These are phyloP conservation scores for Yamadazyma kanchanaburiensis DNA, from an alignment of 1,139 yeast genomes.

Conservation along the genomic window DNA sequence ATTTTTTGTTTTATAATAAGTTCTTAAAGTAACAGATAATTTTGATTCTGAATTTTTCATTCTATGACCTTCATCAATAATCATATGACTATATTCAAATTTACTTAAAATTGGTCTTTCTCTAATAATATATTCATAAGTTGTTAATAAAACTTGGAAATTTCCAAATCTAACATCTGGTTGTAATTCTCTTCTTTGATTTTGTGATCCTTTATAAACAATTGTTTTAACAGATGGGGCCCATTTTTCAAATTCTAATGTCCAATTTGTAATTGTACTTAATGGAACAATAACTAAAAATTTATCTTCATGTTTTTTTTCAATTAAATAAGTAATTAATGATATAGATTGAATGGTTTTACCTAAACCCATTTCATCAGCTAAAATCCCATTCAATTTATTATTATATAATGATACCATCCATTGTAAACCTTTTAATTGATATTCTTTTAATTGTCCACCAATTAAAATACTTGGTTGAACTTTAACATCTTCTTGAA, in stretches of 20 bases:
- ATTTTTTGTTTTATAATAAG: slow-evolving; percentile 68
- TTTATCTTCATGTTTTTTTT: slow-evolving; percentile 68
- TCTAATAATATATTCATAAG: slow-evolving; percentile 75
- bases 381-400: slow-evolving; percentile 90
- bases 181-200: slow-evolving; percentile 63
- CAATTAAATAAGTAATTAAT: slow-evolving; percentile 80
- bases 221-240: slow-evolving; percentile 70
- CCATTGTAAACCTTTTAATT: slow-evolving; percentile 93
- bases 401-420: slow-evolving; percentile 94
- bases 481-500: slow-evolving; percentile 59
- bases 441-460: slow-evolving; percentile 90
- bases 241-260: slow-evolving; percentile 82
- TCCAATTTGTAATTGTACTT: slow-evolving; percentile 84
- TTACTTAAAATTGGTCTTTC: slow-evolving; percentile 67
- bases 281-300: slow-evolving; percentile 80
- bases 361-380: slow-evolving; percentile 98
- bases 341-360: slow-evolving; percentile 95
- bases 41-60: slow-evolving; percentile 80
- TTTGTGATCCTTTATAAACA: slow-evolving; percentile 74
- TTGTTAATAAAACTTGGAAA: slow-evolving; percentile 73
- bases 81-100: slow-evolving; percentile 80
- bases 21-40: slow-evolving; percentile 68
- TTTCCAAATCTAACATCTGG: slow-evolving; percentile 60
- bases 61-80: slow-evolving; percentile 88
- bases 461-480: slow-evolving; percentile 76